Evolutionary conservation across 2,329 filamentous ascomycete genomes (phyloP), one percentile per base, ranked within the genome.

Genomic region (Byssochlamys sp.): DNA sequence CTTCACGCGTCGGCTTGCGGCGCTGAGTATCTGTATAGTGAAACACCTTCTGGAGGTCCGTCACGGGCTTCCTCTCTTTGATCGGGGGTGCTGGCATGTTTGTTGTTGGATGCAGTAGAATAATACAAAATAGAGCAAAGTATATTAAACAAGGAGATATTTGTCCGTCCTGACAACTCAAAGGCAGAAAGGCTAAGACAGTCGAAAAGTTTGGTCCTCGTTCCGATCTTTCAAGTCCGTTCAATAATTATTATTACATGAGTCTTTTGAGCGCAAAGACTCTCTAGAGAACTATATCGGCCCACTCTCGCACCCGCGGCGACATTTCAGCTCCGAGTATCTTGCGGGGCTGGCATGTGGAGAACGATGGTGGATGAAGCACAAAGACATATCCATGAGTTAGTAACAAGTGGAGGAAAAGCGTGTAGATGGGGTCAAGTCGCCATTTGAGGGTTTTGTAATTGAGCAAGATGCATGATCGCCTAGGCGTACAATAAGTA

Each of bases 1-100:
- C 66, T 7, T 67, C 66, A 27, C 66, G 63, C 11, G 66, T 69
- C 2, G 67, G 67, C 52, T 66, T 68, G 29, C 63, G 63, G n/a
- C 57, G 60, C 60, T 64, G 64, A 3, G 64, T 66, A 49, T 68
- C 67, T n/a, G 66, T 67, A 39, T 68, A 68, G 53, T 69, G 66
- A 48, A 69, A 69, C 59, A 67, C 66, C 54, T 64, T 65, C 33
- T 65, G 62, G 9, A 67, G 59, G 61, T 69, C 65, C n/a, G 63
- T 66, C 53, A 66, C 56, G 4, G 64, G 64, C 26, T 56, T 58
- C 50, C 64, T 61, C 35, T 60, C 56, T 24, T 61, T 62, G 52
- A 66, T 48, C 10, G 61, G 60, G n/a, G 64, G 60, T 29, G 58
- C 51, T 45, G 63, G 56, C 59, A 76, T 76, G 14, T 29, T 31